Evolutionary conservation across 768 basidiomycete species (phyloP).

Genomic region (Serendipita sp.): DNA sequence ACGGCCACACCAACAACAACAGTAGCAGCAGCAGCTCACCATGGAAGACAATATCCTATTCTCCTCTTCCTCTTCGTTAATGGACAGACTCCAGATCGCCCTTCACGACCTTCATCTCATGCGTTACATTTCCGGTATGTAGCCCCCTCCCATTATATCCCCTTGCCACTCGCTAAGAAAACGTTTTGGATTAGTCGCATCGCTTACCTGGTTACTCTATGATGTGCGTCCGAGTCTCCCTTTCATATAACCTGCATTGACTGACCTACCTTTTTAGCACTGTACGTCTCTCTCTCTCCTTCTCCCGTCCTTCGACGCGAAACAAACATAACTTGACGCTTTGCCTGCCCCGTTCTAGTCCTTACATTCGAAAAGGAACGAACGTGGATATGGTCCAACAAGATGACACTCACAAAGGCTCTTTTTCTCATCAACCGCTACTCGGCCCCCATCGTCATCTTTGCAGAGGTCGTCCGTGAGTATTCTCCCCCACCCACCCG

Average conservation of each 20-base stretch:
- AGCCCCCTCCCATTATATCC: neutral
- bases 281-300: neutral
- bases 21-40: too few relatives aligned
- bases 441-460: constrained; percentile 4
- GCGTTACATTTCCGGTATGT: neutral
- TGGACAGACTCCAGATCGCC: neutral
- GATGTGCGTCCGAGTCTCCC: neutral
- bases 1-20: too few relatives aligned
- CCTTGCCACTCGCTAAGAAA: neutral
- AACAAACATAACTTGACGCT: neutral
- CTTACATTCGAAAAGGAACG: constrained; percentile 2
- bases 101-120: neutral
- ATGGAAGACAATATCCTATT: neutral
- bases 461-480: constrained; percentile 1
- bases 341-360: neutral
- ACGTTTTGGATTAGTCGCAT: neutral
- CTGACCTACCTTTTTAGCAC: neutral
- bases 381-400: constrained; percentile 3
- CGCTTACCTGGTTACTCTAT: neutral
- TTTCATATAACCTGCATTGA: neutral
- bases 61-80: neutral
- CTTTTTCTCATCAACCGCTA: constrained; percentile 4
- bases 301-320: neutral
- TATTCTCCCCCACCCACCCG: neutral
- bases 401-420: neutral